These are phyloP conservation scores for Prunus davidiana DNA, from an alignment of 306 rosid species.

Conservation along the genomic window DNA sequence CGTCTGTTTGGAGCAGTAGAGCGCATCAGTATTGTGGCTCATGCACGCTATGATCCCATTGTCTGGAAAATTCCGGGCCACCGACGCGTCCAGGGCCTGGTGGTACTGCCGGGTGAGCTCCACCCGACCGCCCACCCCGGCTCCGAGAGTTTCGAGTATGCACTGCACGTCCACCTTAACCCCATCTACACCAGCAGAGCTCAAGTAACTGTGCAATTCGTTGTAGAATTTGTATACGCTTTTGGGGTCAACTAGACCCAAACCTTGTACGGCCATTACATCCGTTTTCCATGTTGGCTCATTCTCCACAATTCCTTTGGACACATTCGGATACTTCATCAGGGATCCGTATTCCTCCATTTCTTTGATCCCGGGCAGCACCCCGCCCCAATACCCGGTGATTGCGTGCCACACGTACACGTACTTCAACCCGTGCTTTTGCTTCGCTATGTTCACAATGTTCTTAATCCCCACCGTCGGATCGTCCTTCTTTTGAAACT, in stretches of 20 bases:
- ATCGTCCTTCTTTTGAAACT: slow-evolving; percentile 56
- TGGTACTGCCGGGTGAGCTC: slow-evolving; percentile 76
- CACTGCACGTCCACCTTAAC: slow-evolving; percentile 96
- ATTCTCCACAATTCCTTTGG: slow-evolving; percentile 60
- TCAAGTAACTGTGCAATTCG: slow-evolving; percentile 66
- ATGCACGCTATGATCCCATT: slow-evolving; percentile 90
- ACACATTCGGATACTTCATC: slow-evolving; percentile 51
- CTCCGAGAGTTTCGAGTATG: slow-evolving; percentile 74
- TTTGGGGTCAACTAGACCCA: slow-evolving; percentile 72
- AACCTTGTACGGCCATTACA: slow-evolving; percentile 50
- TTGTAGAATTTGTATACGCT: slow-evolving; percentile 62
- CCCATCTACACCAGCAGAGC: slow-evolving; percentile 78
- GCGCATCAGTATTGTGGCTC: slow-evolving; percentile 93
- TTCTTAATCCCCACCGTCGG: slow-evolving; percentile 53
- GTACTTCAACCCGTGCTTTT: slow-evolving; percentile 54
- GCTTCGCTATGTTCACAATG: slow-evolving; percentile 58
- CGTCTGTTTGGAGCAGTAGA: slow-evolving; percentile 78
- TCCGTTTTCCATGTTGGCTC: slow-evolving; percentile 82
- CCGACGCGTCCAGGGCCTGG: slow-evolving; percentile 83
- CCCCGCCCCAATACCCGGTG: slow-evolving; percentile 97
- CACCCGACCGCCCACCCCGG: slow-evolving; percentile 83
- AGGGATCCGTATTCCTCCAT: slow-evolving; percentile 58
- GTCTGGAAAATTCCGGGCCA: slow-evolving; percentile 66
- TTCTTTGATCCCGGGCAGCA: slow-evolving; percentile 62
- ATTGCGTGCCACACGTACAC: slow-evolving; percentile 97